A percentile compares a stretch with the other conserved stretches of the same genome.
Conservation (phyloP, 305 asterid species). For the Coffea humblotiana region DNA sequence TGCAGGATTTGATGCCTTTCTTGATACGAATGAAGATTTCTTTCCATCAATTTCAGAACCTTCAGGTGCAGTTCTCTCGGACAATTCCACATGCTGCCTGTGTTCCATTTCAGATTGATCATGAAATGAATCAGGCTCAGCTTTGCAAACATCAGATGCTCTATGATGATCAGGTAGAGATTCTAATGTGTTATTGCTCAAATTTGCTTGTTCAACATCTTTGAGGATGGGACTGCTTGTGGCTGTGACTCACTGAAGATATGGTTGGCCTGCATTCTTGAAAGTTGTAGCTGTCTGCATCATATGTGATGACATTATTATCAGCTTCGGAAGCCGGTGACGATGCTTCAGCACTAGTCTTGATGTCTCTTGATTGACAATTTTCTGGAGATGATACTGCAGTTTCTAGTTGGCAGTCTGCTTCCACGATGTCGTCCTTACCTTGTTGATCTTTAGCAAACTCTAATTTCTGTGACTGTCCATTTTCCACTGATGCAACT, state of each 20-base stretch:
- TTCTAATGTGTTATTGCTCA: slow-evolving; percentile 24
- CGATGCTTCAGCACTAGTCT: slow-evolving; percentile 32
- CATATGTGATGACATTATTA: slow-evolving; percentile 36
- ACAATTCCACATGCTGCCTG: slow-evolving; percentile 32
- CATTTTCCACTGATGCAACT: slow-evolving; percentile 49
- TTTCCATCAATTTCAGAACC: slow-evolving; percentile 50
- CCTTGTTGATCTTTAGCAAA: slow-evolving; percentile 32
- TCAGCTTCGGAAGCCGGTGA: slow-evolving; percentile 42
- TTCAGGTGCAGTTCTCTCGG: slow-evolving; percentile 27
- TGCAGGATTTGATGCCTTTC: slow-evolving; percentile 76
- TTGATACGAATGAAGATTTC: slow-evolving; percentile 38
- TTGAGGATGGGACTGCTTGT: slow-evolving; percentile 30
- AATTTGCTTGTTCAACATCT: slow-evolving; percentile 32
- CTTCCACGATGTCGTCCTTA: slow-evolving; percentile 33
- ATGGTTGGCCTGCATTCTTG: slow-evolving; percentile 31
- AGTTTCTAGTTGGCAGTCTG: slow-evolving; percentile 36
- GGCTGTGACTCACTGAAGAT: slow-evolving; percentile 26
- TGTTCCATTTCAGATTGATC: slow-evolving; percentile 33
- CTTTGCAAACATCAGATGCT: slow-evolving; percentile 34
- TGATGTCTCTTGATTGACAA: slow-evolving; percentile 35
- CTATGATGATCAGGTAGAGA: slow-evolving; percentile 33
- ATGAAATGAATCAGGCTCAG: slow-evolving; percentile 33
- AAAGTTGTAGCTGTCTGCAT: slow-evolving; percentile 35
- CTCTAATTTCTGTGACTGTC: slow-evolving; percentile 37
- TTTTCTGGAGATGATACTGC: slow-evolving; percentile 33